Percentiles rank a stretch among this genome's conserved stretches.
These are phyloP conservation scores for Fomitopsis palustris DNA, from an alignment of 1,284 basidiomycete genomes.

Conservation along the genomic window DNA sequence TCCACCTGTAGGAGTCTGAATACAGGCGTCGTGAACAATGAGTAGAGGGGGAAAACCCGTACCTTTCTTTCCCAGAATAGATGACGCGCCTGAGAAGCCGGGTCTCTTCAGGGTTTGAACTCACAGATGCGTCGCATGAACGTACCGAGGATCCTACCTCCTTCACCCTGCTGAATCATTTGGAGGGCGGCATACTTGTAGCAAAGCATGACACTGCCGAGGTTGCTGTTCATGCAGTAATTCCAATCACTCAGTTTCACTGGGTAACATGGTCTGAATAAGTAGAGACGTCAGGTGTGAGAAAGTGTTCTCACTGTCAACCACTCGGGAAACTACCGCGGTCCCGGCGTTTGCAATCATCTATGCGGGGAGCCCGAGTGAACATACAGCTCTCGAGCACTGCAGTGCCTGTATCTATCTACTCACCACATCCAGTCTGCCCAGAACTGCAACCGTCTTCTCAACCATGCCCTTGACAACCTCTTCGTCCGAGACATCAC, in stretches of 20 bases:
- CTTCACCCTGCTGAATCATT: constrained; percentile 31
- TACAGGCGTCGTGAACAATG: neutral
- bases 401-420: neutral
- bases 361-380: constrained; percentile 6
- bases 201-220: constrained; percentile 29
- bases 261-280: constrained; percentile 8
- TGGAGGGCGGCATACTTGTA: constrained; percentile 33
- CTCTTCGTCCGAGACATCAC: constrained; percentile 10
- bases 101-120: neutral
- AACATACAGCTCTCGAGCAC: neutral
- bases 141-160: constrained; percentile 32
- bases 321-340: constrained; percentile 14
- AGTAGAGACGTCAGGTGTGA: neutral
- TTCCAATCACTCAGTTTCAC: constrained; percentile 21
- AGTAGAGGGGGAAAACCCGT: neutral
- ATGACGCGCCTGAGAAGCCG: neutral
- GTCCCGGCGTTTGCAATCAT: constrained; percentile 33
- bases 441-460: constrained; percentile 3
- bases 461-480: constrained; percentile 7
- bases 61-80: neutral
- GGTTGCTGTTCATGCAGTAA: constrained; percentile 25
- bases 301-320: constrained; percentile 15
- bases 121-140: neutral
- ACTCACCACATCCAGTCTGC: constrained; percentile 9
- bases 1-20: neutral